Percentiles rank a stretch among this genome's conserved stretches.
Conservation (phyloP, 1,284 basidiomycete species). For the Malassezia sp. region DNA sequence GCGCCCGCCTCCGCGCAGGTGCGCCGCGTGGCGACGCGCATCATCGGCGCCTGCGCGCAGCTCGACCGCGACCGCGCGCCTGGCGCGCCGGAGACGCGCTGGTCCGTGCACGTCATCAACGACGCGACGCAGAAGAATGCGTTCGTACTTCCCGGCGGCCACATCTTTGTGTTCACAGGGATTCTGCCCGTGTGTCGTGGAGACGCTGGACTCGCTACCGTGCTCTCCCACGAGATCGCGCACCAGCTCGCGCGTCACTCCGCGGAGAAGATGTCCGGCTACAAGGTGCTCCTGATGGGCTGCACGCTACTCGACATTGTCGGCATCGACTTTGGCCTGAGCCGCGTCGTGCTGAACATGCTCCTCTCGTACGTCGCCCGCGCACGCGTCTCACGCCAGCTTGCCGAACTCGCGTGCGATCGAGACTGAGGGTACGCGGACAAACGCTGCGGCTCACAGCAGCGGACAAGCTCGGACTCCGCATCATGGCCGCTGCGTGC, state of each 20-base stretch:
- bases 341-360: slow-evolving; percentile 50
- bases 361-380: too few relatives aligned
- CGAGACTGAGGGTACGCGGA: slow-evolving; percentile 55
- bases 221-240: slow-evolving; percentile 73
- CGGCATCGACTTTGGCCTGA: slow-evolving; percentile 30
- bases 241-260: slow-evolving; percentile 53
- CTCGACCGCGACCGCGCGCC: slow-evolving; percentile 13
- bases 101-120: slow-evolving; percentile 71
- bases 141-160: slow-evolving; percentile 61
- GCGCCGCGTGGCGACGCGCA: slow-evolving; percentile 56
- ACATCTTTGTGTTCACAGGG: slow-evolving; percentile 74
- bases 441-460: slow-evolving; percentile 68
- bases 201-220: slow-evolving; percentile 71
- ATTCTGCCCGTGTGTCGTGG: slow-evolving; percentile 69
- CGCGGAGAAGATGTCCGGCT: slow-evolving; percentile 41
- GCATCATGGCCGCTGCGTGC: slow-evolving; percentile 55
- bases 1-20: slow-evolving; percentile 57
- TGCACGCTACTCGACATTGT: slow-evolving; percentile 24
- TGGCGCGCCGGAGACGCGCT: slow-evolving; percentile 42
- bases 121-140: slow-evolving; percentile 64
- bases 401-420: slow-evolving; percentile 75
- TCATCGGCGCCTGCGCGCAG: slow-evolving; percentile 62
- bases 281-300: slow-evolving; percentile 29
- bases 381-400: too few relatives aligned
- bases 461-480: slow-evolving; percentile 50